Conservation (phyloP, 257 asterid genomes). For the Nicotiana tomentosiformis region DNA sequence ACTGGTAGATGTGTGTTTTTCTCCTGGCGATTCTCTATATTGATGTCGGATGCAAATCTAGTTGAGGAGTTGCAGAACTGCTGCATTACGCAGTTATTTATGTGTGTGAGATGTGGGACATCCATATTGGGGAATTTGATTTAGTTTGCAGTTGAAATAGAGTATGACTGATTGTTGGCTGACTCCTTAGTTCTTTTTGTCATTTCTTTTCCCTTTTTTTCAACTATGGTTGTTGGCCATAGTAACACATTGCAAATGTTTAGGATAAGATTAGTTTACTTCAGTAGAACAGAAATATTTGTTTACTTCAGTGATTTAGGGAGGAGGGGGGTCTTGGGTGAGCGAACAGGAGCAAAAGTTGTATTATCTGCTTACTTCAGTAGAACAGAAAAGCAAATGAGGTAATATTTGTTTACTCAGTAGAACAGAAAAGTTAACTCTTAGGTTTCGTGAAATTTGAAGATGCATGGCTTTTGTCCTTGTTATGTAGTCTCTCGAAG, state of each 20-base stretch:
- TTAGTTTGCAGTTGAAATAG: background rate
- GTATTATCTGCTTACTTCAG: background rate
- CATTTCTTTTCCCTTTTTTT: background rate
- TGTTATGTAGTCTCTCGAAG: background rate
- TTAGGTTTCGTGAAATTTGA: background rate
- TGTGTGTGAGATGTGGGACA: background rate
- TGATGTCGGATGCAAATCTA: background rate
- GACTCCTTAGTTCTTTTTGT: background rate
- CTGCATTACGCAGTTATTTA: background rate
- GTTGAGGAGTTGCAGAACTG: background rate
- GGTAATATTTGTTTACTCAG: background rate
- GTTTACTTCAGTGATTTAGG: no score
- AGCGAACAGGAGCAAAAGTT: background rate
- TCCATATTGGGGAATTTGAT: constrained; percentile 1
- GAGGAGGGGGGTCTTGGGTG: background rate
- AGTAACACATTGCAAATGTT: no score
- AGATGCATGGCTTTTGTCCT: background rate
- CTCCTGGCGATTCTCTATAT: background rate
- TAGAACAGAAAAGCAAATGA: background rate
- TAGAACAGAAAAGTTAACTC: background rate
- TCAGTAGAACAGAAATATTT: no score
- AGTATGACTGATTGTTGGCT: background rate
- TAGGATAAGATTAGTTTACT: no score
- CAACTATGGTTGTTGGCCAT: background rate
- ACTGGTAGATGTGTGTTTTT: background rate